Evolutionary conservation across 2,329 filamentous ascomycete genomes (phyloP).

Genomic region (Cladorrhinum sp.): DNA sequence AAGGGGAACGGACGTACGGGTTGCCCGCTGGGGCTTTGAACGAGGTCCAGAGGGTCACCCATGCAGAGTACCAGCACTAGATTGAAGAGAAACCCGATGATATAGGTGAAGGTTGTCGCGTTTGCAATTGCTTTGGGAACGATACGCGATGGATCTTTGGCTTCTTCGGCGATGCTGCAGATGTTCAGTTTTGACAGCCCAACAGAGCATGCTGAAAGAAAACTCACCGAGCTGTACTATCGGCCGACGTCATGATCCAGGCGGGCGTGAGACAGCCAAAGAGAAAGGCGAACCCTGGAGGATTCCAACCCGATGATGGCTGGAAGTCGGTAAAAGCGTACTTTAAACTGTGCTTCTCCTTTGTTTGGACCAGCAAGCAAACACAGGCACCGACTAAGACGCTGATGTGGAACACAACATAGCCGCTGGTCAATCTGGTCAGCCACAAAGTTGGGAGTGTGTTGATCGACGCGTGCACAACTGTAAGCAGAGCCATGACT

Average conservation of each 20-base stretch:
- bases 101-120: conserved; percentile 53
- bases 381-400: conserved; percentile 51
- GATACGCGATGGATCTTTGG: conserved; percentile 35
- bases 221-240: conserved; percentile 31
- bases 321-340: conserved; percentile 56
- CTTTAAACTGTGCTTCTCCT: conserved; percentile 48
- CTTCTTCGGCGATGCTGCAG: conserved; percentile 45
- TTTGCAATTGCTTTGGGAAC: conserved; percentile 48
- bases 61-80: conserved; percentile 55
- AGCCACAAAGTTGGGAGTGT: conserved; percentile 56
- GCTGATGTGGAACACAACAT: conserved; percentile 55
- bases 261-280: conserved; percentile 59
- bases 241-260: conserved; percentile 55
- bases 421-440: conserved; percentile 55
- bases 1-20: conserved; percentile 31
- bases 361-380: conserved; percentile 48
- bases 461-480: conserved; percentile 52
- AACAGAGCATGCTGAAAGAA: not conserved
- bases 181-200: too few relatives aligned
- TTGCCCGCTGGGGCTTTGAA: conserved; percentile 44
- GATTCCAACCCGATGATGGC: conserved; percentile 51
- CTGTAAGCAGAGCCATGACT: conserved; percentile 53
- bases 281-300: conserved; percentile 54
- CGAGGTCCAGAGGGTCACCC: conserved; percentile 44
- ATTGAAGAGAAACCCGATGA: conserved; percentile 52